A percentile compares a stretch with the other conserved stretches of the same genome.
Conservation (phyloP, 1,284 basidiomycete species). For the Moesziomyces parantarcticus region DNA sequence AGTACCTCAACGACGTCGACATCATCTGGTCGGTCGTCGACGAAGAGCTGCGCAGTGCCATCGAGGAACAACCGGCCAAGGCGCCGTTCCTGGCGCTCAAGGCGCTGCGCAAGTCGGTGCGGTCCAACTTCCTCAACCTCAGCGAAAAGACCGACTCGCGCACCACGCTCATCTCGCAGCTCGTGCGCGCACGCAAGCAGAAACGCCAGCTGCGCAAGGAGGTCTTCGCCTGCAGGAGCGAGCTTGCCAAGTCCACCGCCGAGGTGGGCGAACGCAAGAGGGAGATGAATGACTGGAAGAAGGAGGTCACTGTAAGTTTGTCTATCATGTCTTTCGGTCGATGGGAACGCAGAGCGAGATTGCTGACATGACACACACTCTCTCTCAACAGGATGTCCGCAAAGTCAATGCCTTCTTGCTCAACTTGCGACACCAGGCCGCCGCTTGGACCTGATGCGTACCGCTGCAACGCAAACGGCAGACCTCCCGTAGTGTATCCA, state of each 20-base stretch:
- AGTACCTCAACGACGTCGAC: conserved; percentile 50
- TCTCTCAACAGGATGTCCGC: conserved; percentile 8
- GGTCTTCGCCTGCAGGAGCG: conserved; percentile 27
- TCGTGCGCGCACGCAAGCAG: conserved; percentile 32
- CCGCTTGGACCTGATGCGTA: conserved; percentile 19
- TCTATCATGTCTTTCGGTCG: not conserved
- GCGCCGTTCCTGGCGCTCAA: conserved; percentile 43
- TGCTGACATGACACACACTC: not conserved
- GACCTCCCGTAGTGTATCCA: too few relatives aligned
- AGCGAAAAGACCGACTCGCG: conserved; percentile 44
- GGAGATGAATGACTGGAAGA: conserved; percentile 34
- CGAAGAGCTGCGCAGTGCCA: conserved; percentile 37
- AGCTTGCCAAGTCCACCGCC: conserved; percentile 20
- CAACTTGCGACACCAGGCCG: conserved; percentile 18
- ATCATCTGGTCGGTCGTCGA: conserved; percentile 49
- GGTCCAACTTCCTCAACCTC: conserved; percentile 30
- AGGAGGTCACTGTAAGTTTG: conserved; percentile 20
- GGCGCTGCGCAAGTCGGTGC: conserved; percentile 31
- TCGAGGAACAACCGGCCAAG: conserved; percentile 47
- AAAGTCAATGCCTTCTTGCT: conserved; percentile 31
- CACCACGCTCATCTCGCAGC: conserved; percentile 38
- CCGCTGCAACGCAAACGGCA: not conserved
- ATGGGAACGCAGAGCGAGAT: not conserved
- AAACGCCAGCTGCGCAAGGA: conserved; percentile 33
- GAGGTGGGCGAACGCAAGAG: conserved; percentile 33